Conservation (phyloP, 2,329 filamentous ascomycete species). For the Talaromyces marneffei region DNA sequence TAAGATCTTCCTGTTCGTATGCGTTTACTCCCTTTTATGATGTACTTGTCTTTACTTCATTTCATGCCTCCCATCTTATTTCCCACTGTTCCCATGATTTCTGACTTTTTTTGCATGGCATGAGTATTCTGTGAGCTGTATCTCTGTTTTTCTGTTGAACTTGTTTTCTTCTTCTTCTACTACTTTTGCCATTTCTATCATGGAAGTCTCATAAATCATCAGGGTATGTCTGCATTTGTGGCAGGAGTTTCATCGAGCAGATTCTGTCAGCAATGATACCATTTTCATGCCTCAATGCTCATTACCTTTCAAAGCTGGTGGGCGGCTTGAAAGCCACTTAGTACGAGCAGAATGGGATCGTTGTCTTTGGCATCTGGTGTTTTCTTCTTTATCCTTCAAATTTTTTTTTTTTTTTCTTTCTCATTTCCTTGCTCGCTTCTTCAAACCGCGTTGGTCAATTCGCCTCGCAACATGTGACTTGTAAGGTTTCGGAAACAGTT, state of each 20-base stretch:
- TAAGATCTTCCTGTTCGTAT: background rate
- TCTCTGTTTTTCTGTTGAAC: constrained; percentile 4
- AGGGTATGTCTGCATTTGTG: constrained; percentile 11
- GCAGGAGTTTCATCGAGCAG: constrained; percentile 9
- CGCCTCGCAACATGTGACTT: constrained; percentile 10
- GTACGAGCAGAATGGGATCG: background rate
- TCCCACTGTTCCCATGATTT: background rate
- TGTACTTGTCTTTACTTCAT: background rate
- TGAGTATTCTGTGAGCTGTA: constrained; percentile 10
- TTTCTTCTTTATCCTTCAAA: background rate
- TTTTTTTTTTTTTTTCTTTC: constrained; percentile 9
- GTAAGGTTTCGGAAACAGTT: constrained; percentile 16
- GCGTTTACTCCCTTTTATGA: background rate
- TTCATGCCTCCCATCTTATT: background rate
- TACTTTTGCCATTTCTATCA: constrained; percentile 3
- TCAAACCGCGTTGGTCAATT: background rate
- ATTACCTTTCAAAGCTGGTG: constrained; percentile 6
- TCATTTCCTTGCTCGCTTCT: constrained; percentile 11
- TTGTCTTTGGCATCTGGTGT: constrained; percentile 4
- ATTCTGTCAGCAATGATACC: background rate
- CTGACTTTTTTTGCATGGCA: constrained; percentile 14
- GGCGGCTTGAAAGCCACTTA: background rate
- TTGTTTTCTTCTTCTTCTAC: background rate
- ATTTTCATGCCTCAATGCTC: background rate
- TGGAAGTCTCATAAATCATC: background rate